Base-by-base conservation (phyloP, 2,329 filamentous ascomycete species). In the Hymenoscyphus albidus region DNA sequence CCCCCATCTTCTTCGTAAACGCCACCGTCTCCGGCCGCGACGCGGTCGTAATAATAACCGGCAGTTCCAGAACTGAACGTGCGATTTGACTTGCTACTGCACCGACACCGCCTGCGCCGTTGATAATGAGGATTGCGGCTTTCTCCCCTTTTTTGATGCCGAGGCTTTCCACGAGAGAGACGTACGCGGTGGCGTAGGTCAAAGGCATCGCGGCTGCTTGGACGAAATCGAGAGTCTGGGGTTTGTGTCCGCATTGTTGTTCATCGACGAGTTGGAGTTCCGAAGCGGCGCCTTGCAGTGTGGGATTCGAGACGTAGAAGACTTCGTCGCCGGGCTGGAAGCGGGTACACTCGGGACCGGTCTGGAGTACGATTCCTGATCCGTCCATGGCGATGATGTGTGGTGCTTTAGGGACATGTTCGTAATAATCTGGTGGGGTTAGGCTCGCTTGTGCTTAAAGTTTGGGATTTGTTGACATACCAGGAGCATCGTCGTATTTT, bases 381-480 rank as follows among this genome's bases (percentile, higher is more conserved):
- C 76, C 79, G 62, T 81, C 78, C 62, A 75, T 80, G n/a, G 79
- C 79, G 58, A 78, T 74, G 66, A 81, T 76, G 55, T 80, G 78
- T 59, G 75, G 74, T 22, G 61, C 61, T 16, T 32, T 54, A 12
- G 66, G 66, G 16, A 65, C 64, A 38, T 67, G 72, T 16, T 74
- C 66, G 67, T 77, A 78, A 68, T 77, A 78, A 61, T 77, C 75
- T 54, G 18, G 18, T 54, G 6, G 9, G 48, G 13, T 54, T 22
- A 27, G 22, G 18, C 44, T 51, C 7, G 5, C 44, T 27, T 27
- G 13, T 44, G 22, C 27, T 54, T 10, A n/a, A 13, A 22, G 48
- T 22, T 54, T 54, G 10, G 13, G 35, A 54, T 27, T 18, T 12
- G 3, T 54, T 7, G 27, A 54, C 48, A 1, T 54, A 54, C 48